Base-by-base conservation (phyloP, 148 eudicot species). In the Spergularia bocconei region DNA sequence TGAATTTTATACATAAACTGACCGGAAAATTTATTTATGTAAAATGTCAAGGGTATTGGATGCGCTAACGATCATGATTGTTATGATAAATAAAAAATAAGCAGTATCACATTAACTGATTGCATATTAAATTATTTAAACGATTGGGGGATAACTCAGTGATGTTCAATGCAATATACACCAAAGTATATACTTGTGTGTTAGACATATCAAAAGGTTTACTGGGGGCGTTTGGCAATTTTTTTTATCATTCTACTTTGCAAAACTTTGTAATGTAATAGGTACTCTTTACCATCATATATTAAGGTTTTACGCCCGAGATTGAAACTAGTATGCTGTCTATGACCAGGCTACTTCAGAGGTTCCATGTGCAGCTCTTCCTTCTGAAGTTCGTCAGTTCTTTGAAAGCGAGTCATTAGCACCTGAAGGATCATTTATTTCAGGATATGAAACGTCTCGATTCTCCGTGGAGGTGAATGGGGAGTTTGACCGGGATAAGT, bases 261-360 rank as follows among this genome's bases (percentile, higher is more conserved):
- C 48, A 44, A 44, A 5, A 9, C 48, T 44, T 44, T 6, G 36
- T 29, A 44, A 44, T 44, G 3, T 44, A 44, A 6, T 44, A 6
- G 48, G 48, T 44, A 29, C 48, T 6, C 10, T 44, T 44, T 44
- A 3, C 11, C 20, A 53, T 56, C 60, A 56, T 44, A 44, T 44
- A 9, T 10, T 6, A 44, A 56, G 72, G 65, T 70, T 60, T 14
- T 47, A 52, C 14, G 11, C 7, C 8, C 29, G 21, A 47, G 74
- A 70, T 15, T 76, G 65, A 50, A 48, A 51, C 70, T 60, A 58
- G 9, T 78, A 71, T 47, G 68, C 67, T 63, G 68, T 74, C 48
- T 62, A 38, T 75, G 60, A 48, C 25, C 88, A 94, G 98, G 98
- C 97, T 63, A 91, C 98, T 61, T 88, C 98, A 57, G 97, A 90